A percentile compares a stretch with the other conserved stretches of the same genome.
phyloP scores from a whole-genome alignment of 164 flowering plant species.

The Cinnamomum micranthum region DNA sequence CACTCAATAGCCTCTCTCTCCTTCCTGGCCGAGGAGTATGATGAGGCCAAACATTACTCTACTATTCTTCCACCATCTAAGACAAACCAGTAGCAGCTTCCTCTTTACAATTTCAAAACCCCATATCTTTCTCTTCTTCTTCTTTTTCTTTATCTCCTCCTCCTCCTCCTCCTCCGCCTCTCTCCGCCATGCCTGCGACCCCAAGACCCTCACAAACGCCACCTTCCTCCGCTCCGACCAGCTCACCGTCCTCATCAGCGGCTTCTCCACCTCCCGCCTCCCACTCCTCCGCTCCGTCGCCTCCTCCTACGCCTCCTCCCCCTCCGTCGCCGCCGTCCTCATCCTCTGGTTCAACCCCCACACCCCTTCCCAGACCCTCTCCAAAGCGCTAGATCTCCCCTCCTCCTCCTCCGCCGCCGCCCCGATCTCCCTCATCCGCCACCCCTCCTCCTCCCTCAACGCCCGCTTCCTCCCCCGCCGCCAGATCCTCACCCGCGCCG shows the following conservation, averaged over 20 bases:
- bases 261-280: conserved; percentile 73
- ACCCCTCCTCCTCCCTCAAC: conserved; percentile 54
- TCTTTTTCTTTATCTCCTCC: not conserved
- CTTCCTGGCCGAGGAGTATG: no score
- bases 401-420: conserved; percentile 42
- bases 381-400: conserved; percentile 24
- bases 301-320: conserved; percentile 54
- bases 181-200: conserved; percentile 12
- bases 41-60: not conserved
- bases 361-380: conserved; percentile 46
- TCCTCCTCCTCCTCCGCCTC: not conserved
- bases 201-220: conserved; percentile 18
- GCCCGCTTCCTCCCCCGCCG: conserved; percentile 62
- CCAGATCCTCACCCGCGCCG: conserved; percentile 55
- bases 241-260: conserved; percentile 81
- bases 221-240: conserved; percentile 49
- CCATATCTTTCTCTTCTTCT: not conserved
- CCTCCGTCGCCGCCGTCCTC: conserved; percentile 54
- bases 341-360: conserved; percentile 85
- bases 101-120: not conserved
- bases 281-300: conserved; percentile 67
- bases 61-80: not conserved
- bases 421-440: conserved; percentile 44
- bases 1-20: no score
- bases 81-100: not conserved